A percentile compares a stretch with the other conserved stretches of the same genome.
These are phyloP conservation scores for Penicillium sp. DNA, from an alignment of 2,329 filamentous ascomycete species.

Conservation along the genomic window DNA sequence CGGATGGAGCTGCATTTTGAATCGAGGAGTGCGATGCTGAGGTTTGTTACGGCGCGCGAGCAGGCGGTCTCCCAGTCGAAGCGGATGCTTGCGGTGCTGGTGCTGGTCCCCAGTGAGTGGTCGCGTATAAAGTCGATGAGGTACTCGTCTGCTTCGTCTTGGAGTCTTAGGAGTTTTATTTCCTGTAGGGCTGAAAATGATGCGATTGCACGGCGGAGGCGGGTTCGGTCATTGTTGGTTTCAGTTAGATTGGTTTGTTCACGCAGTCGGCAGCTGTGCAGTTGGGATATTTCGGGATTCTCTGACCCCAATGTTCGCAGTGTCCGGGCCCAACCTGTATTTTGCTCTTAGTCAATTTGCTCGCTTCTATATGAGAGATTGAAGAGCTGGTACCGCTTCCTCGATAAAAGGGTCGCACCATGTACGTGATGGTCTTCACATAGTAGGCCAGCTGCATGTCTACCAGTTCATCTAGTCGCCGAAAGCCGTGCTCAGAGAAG, in stretches of 20 bases:
- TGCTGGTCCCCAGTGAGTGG: slow-evolving; percentile 26
- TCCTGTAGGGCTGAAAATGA: slow-evolving; percentile 55
- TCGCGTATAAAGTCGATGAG: slow-evolving; percentile 47
- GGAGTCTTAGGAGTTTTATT: slow-evolving; percentile 55
- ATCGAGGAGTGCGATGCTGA: slow-evolving; percentile 50
- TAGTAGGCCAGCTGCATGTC: slow-evolving; percentile 32
- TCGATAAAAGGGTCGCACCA: slow-evolving; percentile 36
- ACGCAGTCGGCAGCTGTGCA: slow-evolving; percentile 28
- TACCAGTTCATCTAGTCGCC: slow-evolving; percentile 28
- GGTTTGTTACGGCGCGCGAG: slow-evolving; percentile 51
- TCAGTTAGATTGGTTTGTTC: slow-evolving; percentile 42
- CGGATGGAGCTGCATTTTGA: slow-evolving; percentile 50
- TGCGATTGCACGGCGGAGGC: slow-evolving; percentile 48
- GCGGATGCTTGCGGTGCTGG: slow-evolving; percentile 36
- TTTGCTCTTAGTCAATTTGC: slow-evolving; percentile 16
- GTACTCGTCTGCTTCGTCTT: slow-evolving; percentile 51
- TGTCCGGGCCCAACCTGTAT: slow-evolving; percentile 26
- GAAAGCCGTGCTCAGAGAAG: slow-evolving; percentile 31
- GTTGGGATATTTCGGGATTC: slow-evolving; percentile 18
- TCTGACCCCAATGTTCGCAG: slow-evolving; percentile 17
- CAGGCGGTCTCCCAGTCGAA: slow-evolving; percentile 57
- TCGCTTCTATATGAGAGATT: slow-evolving; percentile 4
- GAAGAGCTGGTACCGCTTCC: slow-evolving; percentile 30
- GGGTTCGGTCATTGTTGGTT: slow-evolving; percentile 43
- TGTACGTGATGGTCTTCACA: slow-evolving; percentile 33